Evolutionary conservation across 2,329 filamentous ascomycete genomes (phyloP), one percentile per base, ranked within the genome.

Genomic region (Cercospora zeae-maydis): DNA sequence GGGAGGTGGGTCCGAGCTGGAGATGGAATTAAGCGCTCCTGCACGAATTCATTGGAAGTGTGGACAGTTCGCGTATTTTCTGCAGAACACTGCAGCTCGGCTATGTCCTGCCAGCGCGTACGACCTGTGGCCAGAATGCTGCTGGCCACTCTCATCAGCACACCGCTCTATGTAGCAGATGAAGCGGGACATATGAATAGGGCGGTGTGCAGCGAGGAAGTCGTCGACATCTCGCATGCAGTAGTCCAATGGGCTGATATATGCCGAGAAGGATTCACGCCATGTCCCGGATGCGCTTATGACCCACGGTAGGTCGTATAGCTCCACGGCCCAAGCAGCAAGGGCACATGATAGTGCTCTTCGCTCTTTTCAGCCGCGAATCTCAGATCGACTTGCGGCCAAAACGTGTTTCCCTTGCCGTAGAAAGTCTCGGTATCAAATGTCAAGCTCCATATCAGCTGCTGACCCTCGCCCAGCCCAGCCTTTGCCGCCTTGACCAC

Each of bases 221-320:
- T 55, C 52, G 36, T 39, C 9, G 0, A 21, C 10, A 24, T 37
- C 16, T 36, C 36, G 14, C 14, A 34, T 30, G 6, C 24, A 27
- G 24, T 27, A 14, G 42, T 19, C n/a, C 21, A n/a, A 56, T 39
- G 37, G 42, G 11, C 21, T 27, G 42, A 49, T 49, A 19, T 7
- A 14, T 49, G 21, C 42, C 42, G 13, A 34, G 11, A 34, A 13
- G 10, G 31, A 10, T 10, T 9, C 24, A 52, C 31, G 10, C 6
- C 24, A 52, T 52, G 34, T 31, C 16, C 53, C 13, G 33, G 16
- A 39, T 34, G 37, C 31, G 34, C 69, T 79, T 79, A 92, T 75
- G 88, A 91, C 14, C 91, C 91, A 53, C 91, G 81, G 77, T 95
- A 95, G 9, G 90, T 93, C 42, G 88, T 90, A 78, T 92, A 95